A percentile compares a stretch with the other conserved stretches of the same genome.
phyloP scores from a whole-genome alignment of 768 basidiomycete species.

The Naganishia onofrii region DNA sequence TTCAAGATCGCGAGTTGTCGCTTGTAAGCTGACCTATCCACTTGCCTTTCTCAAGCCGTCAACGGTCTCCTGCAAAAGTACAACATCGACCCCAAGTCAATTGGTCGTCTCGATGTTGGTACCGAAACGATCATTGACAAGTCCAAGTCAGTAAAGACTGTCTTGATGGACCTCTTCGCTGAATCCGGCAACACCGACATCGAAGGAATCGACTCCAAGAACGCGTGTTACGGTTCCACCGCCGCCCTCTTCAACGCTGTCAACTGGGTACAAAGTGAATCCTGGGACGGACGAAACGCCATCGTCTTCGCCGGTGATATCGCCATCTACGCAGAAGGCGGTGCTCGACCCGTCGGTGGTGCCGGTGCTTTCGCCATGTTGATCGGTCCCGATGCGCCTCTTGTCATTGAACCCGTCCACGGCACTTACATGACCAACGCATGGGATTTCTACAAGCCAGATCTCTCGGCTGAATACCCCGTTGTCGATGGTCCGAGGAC shows the following conservation, averaged over 20 bases:
- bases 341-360: conserved; percentile 91
- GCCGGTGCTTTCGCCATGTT: conserved; percentile 93
- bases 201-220: conserved; percentile 98
- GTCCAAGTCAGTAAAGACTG: conserved; percentile 96
- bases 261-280: conserved; percentile 95
- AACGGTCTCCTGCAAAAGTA: conserved; percentile 85
- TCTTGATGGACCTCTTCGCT: conserved; percentile 96
- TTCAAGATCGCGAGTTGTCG: not conserved
- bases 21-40: conserved; percentile 15
- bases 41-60: conserved; percentile 65
- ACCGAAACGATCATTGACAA: conserved; percentile 99
- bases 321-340: conserved; percentile 94
- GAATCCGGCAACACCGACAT: conserved; percentile 91
- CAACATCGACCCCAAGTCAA: conserved; percentile 91
- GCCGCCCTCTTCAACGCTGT: conserved; percentile 97
- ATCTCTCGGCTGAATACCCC: conserved; percentile 64
- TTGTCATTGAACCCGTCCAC: conserved; percentile 90
- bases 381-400: conserved; percentile 91
- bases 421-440: conserved; percentile 96
- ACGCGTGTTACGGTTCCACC: conserved; percentile 98
- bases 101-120: conserved; percentile 96
- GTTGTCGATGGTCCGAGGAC: conserved; percentile 97
- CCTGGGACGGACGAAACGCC: conserved; percentile 96
- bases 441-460: conserved; percentile 99
- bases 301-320: conserved; percentile 97